phyloP scores from a whole-genome alignment of 768 basidiomycete species.

The Leucosporidium creatinivorum region DNA sequence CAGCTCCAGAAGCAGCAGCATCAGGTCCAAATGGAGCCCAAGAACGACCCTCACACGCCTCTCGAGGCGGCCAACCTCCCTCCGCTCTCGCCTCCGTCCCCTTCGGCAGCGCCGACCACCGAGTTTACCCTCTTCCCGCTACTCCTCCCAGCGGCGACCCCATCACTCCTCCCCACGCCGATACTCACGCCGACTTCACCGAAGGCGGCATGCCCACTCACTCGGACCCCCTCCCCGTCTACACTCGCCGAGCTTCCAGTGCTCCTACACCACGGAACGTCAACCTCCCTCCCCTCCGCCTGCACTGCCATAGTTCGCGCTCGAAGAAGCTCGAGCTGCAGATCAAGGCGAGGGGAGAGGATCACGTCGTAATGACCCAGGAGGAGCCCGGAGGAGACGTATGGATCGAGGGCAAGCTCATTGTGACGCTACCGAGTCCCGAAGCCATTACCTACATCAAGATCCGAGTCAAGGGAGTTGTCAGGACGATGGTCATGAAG shows the following conservation, averaged over 20 bases:
- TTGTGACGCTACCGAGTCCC: background rate
- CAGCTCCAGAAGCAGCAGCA: too few relatives aligned
- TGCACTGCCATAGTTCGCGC: conserved; percentile 9
- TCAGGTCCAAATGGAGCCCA: too few relatives aligned
- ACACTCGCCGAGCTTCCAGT: conserved; percentile 7
- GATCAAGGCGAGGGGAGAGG: conserved; percentile 7
- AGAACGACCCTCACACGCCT: too few relatives aligned
- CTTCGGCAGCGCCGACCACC: too few relatives aligned
- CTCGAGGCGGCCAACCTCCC: too few relatives aligned
- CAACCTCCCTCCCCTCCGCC: background rate
- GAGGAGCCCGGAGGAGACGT: conserved; percentile 4
- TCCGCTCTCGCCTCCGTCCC: too few relatives aligned
- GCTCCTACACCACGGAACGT: background rate
- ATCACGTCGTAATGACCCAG: conserved; percentile 20
- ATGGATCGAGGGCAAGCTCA: background rate
- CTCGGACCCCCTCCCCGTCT: background rate
- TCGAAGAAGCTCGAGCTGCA: conserved; percentile 16
- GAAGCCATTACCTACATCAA: conserved; percentile 20
- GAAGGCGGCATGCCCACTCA: too few relatives aligned
- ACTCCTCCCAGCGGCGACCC: too few relatives aligned
- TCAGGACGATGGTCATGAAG: conserved; percentile 25
- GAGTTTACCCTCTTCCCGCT: too few relatives aligned
- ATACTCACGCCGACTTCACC: too few relatives aligned
- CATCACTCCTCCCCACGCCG: too few relatives aligned
- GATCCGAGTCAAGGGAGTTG: conserved; percentile 25